Base-by-base conservation (phyloP, 2,329 filamentous ascomycete species). In the Pseudopyrenochaeta lycopersici region DNA sequence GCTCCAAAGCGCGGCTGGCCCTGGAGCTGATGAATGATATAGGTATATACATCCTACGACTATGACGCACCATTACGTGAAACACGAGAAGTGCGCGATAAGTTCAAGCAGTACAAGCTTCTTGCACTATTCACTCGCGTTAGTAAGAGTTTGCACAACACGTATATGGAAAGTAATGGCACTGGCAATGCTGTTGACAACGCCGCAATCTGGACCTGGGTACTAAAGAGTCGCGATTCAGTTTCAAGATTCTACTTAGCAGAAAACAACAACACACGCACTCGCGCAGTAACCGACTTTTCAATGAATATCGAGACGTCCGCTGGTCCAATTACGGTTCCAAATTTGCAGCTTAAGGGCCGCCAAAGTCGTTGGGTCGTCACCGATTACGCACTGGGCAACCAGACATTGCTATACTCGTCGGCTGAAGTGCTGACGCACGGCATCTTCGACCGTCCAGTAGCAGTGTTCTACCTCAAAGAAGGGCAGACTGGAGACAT, bases 281-380 rank as follows among this genome's bases (percentile, higher is more conserved):
- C 82, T 4, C 73, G 67, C 31, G 73, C 68, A 2, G 76, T 80
- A 2, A 76, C 80, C 0, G 75, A 77, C 0, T 84, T 84, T 48
- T 73, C 78, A 1, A 75, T 81, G 6, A 78, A 76, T 38, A 76
- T 83, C 14, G 75, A 77, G 20, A 85, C 84, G 1, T 80, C 80
- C 1, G 66, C 66, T 14, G 82, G 81, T 41, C 63, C 68, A 18
- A 62, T 79, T 7, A 77, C 68, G 1, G 71, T 81, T 3, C 78
- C 81, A 0, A 77, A 77, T 32, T 75, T 84, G n/a, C 77, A 80
- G 41, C 72, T 85, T 2, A 76, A 79, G 42, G 82, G 82, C 10
- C 76, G 81, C 15, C 81, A 85, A 63, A 82, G 80, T 62, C 83
- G 83, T 57, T 84, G 84, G 55, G 70, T 85, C 3, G 80, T 84